These are phyloP conservation scores for Penicillium sp. DNA, from an alignment of 2,329 filamentous ascomycete genomes.

Conservation along the genomic window DNA sequence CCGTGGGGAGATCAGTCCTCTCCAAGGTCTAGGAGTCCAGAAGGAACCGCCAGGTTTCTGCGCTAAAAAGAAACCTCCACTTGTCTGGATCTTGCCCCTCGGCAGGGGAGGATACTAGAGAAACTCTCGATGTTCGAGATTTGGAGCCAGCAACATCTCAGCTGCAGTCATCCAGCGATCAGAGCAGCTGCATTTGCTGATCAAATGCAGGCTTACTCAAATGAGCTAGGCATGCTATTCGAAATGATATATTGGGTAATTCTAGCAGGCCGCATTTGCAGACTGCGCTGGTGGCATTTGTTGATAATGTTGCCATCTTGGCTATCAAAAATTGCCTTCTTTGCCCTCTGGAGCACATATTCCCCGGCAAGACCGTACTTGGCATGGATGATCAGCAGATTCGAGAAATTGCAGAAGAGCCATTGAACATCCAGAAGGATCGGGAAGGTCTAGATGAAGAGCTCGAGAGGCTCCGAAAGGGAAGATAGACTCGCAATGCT, in stretches of 20 bases:
- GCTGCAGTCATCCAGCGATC: neutral
- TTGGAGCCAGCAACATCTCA: neutral
- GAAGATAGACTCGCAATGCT: neutral
- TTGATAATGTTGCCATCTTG: conserved; percentile 39
- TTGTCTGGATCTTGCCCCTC: neutral
- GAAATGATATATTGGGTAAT: neutral
- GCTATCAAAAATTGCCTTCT: too few relatives aligned
- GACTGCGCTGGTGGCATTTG: conserved; percentile 37
- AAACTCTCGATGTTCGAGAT: neutral
- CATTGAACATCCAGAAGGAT: conserved; percentile 9
- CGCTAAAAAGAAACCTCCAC: neutral
- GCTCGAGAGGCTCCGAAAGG: conserved; percentile 14
- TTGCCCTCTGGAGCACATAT: conserved; percentile 30
- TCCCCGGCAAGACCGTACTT: conserved; percentile 34
- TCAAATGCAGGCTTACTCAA: conserved; percentile 40
- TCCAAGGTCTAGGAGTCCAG: neutral
- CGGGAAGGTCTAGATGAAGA: conserved; percentile 12
- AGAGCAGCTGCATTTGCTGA: conserved; percentile 32
- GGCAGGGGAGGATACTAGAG: too few relatives aligned
- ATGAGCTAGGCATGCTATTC: conserved; percentile 9
- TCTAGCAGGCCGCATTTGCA: neutral
- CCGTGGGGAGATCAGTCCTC: neutral
- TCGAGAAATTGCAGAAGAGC: conserved; percentile 34
- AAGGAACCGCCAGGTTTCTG: neutral
- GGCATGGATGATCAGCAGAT: conserved; percentile 28